phyloP scores from a whole-genome alignment of 768 basidiomycete genomes.

The Kwoniella sp. region DNA sequence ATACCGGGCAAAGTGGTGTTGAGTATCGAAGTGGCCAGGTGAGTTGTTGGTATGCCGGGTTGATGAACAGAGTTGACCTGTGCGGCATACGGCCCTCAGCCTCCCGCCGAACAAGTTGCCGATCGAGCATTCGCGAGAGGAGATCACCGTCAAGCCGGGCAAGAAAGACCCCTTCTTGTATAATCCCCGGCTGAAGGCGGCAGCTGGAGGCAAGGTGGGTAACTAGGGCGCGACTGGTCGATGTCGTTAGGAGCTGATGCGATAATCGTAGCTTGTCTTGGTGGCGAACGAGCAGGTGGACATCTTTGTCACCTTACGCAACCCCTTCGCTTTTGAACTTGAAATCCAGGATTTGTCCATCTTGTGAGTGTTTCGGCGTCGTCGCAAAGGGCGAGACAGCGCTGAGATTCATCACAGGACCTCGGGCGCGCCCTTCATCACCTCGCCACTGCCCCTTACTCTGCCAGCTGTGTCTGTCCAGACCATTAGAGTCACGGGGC shows the following conservation, averaged over 20 bases:
- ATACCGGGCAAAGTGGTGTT: constrained; percentile 71
- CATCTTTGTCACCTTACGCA: constrained; percentile 75
- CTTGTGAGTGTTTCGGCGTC: constrained; percentile 56
- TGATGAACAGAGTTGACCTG: constrained; percentile 1
- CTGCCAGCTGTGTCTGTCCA: constrained; percentile 74
- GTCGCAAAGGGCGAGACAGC: too few relatives aligned
- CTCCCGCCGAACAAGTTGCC: constrained; percentile 67
- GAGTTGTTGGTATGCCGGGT: constrained; percentile 44
- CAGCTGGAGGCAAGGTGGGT: constrained; percentile 59
- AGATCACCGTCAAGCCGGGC: constrained; percentile 48
- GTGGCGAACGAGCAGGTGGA: constrained; percentile 81
- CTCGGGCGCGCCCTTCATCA: constrained; percentile 70
- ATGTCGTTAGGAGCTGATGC: background rate
- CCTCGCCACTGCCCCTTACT: constrained; percentile 60
- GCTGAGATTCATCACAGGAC: constrained; percentile 62
- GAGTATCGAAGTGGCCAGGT: constrained; percentile 75
- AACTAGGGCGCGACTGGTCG: background rate
- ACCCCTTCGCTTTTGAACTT: constrained; percentile 87
- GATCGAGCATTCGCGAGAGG: constrained; percentile 60
- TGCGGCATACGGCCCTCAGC: constrained; percentile 51
- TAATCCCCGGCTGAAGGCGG: constrained; percentile 66
- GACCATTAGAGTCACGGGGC: constrained; percentile 66
- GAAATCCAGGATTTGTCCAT: constrained; percentile 76
- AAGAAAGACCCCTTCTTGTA: constrained; percentile 80
- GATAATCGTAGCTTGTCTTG: constrained; percentile 58